These are phyloP conservation scores for Nakazawaea molendinolei DNA, from an alignment of 805 yeast genomes.

Conservation along the genomic window DNA sequence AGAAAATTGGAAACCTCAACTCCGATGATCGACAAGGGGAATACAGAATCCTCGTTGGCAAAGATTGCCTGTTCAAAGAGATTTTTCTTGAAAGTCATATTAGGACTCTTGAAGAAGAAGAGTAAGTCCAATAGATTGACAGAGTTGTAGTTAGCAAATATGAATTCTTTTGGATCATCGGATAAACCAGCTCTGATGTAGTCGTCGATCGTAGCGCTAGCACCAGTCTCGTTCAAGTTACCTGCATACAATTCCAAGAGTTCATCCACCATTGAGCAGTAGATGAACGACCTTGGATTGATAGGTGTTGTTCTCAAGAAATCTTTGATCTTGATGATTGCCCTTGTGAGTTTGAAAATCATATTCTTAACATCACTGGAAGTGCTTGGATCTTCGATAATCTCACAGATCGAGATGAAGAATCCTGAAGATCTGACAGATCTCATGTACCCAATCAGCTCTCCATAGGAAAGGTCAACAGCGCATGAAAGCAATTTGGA, in stretches of 20 bases:
- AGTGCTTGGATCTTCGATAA: constrained; percentile 7
- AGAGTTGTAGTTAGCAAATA: constrained; percentile 38
- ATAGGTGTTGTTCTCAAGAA: constrained; percentile 28
- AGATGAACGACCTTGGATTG: constrained; percentile 32
- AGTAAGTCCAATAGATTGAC: constrained; percentile 48
- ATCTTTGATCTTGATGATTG: constrained; percentile 23
- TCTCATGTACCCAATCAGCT: constrained; percentile 37
- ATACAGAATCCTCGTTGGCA: constrained; percentile 41
- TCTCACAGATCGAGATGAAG: constrained; percentile 18
- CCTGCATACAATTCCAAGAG: constrained; percentile 32
- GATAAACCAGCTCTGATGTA: constrained; percentile 41
- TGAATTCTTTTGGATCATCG: constrained; percentile 34
- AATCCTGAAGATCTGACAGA: constrained; percentile 41
- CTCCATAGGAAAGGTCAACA: constrained; percentile 4
- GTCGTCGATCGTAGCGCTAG: constrained; percentile 35
- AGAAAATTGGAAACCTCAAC: constrained; percentile 24
- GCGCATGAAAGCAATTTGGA: constrained; percentile 13
- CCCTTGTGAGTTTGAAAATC: constrained; percentile 3
- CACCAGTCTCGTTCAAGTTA: constrained; percentile 34
- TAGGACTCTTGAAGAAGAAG: constrained; percentile 48
- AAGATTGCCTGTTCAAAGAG: constrained; percentile 62
- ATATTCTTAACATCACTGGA: constrained; percentile 4
- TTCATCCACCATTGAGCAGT: constrained; percentile 33
- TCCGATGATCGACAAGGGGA: constrained; percentile 41
- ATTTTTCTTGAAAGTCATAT: constrained; percentile 53